Evolutionary conservation across 352 stramenopile genomes (phyloP).

Genomic region (Phytophthora sojae): DNA sequence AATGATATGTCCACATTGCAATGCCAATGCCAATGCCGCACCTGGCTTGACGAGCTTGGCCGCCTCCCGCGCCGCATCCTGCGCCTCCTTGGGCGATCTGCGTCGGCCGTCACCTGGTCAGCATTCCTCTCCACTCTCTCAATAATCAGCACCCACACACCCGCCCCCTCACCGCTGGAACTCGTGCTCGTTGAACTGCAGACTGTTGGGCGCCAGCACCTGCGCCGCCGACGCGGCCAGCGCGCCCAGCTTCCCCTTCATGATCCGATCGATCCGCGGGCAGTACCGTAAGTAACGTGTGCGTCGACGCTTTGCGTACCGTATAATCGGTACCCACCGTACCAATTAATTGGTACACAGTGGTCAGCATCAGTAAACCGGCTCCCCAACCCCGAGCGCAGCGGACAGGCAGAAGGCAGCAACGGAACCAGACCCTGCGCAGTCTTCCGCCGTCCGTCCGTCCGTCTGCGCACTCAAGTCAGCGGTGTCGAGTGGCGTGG

Average conservation of each 20-base stretch:
- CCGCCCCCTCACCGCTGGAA: conserved; percentile 59
- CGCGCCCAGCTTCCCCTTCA: conserved; percentile 28
- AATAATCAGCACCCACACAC: not conserved
- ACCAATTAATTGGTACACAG: conserved; percentile 7
- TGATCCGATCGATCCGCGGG: not conserved
- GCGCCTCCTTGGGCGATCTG: conserved; percentile 67
- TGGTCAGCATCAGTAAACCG: conserved; percentile 34
- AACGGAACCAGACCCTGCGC: too few species aligned
- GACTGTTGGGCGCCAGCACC: conserved; percentile 72
- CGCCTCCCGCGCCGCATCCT: conserved; percentile 64
- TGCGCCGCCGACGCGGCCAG: conserved; percentile 55
- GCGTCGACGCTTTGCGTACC: conserved; percentile 5
- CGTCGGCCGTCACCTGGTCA: not conserved
- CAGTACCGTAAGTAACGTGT: too few species aligned
- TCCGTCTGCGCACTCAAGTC: too few species aligned
- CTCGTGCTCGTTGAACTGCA: conserved; percentile 81
- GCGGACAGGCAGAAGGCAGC: too few species aligned
- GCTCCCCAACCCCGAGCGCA: conserved; percentile 23
- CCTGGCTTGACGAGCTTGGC: conserved; percentile 70
- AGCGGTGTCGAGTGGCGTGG: too few species aligned
- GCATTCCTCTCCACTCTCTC: not conserved
- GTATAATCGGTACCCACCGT: not conserved
- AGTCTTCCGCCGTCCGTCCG: too few species aligned
- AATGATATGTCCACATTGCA: not conserved
- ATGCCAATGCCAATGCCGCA: conserved; percentile 8